Conservation (phyloP, 2,329 filamentous ascomycete species). For the Fusarium denticulatum region DNA sequence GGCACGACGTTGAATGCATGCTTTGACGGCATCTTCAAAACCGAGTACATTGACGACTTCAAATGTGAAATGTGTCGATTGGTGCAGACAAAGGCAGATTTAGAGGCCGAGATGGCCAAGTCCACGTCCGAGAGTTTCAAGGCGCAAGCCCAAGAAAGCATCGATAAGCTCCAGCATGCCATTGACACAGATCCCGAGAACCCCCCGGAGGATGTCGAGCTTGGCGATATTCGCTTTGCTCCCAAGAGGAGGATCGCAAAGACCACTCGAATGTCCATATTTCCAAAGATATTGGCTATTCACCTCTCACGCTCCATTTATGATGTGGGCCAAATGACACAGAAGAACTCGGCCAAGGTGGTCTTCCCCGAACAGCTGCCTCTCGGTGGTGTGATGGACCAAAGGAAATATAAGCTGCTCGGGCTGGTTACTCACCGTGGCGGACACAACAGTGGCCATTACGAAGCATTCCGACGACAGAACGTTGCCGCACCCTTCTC, state of each 20-base stretch:
- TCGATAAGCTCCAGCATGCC: slow-evolving; percentile 73
- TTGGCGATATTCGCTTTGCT: slow-evolving; percentile 78
- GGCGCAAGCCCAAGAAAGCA: slow-evolving; percentile 63
- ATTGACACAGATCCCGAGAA: slow-evolving; percentile 85
- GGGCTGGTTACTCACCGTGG: slow-evolving; percentile 94
- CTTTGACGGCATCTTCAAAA: slow-evolving; percentile 93
- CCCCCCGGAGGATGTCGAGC: slow-evolving; percentile 73
- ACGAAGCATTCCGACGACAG: slow-evolving; percentile 94
- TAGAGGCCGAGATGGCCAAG: slow-evolving; percentile 67
- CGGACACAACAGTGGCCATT: slow-evolving; percentile 95
- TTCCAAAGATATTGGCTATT: slow-evolving; percentile 89
- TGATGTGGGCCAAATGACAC: slow-evolving; percentile 77
- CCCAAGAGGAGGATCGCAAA: slow-evolving; percentile 87
- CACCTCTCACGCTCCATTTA: slow-evolving; percentile 95
- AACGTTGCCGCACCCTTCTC: slow-evolving; percentile 81
- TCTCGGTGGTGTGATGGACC: slow-evolving; percentile 80
- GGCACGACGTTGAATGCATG: slow-evolving; percentile 86
- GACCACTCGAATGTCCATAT: slow-evolving; percentile 85
- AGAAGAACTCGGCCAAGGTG: slow-evolving; percentile 95
- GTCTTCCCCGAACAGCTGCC: slow-evolving; percentile 88
- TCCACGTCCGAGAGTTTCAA: slow-evolving; percentile 64
- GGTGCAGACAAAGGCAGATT: slow-evolving; percentile 76
- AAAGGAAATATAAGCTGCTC: slow-evolving; percentile 83
- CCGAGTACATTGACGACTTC: slow-evolving; percentile 96
- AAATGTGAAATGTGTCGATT: slow-evolving; percentile 93